Evolutionary conservation across 202 grass and related monocot species (phyloP).

Genomic region (Dendrocalamus latiflorus): DNA sequence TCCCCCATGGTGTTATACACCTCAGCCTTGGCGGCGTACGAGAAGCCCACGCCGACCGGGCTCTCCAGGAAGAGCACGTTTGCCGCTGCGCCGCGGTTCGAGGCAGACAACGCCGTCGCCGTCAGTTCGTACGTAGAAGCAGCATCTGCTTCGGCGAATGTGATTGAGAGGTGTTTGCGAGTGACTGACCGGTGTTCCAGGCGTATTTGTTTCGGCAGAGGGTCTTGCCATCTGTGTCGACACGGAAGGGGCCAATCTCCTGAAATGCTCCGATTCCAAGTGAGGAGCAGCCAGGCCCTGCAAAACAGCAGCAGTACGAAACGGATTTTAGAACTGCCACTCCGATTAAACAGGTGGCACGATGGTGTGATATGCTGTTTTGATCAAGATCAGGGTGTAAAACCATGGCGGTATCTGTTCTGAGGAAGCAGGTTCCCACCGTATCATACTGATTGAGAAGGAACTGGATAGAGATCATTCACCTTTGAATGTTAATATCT

Average conservation of each 20-base stretch:
- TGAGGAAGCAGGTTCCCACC: neutral
- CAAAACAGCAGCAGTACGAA: neutral
- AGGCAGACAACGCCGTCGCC: no score
- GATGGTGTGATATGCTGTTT: neutral
- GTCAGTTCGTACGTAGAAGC: neutral
- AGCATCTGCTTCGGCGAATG: neutral
- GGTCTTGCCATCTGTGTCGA: constrained; percentile 51
- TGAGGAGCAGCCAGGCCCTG: constrained; percentile 63
- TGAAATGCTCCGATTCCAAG: constrained; percentile 49
- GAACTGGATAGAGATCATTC: neutral
- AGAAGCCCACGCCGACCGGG: constrained; percentile 62
- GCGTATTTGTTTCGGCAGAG: constrained; percentile 36
- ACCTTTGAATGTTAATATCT: neutral
- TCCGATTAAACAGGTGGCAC: neutral
- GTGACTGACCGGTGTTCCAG: constrained; percentile 37
- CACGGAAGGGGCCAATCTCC: constrained; percentile 53
- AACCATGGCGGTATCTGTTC: neutral
- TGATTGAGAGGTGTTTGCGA: neutral
- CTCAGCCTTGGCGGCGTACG: constrained; percentile 32
- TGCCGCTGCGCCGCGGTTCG: neutral
- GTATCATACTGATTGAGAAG: neutral
- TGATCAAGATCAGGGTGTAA: neutral
- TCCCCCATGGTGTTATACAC: constrained; percentile 41
- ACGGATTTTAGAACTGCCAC: neutral
- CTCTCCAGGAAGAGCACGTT: constrained; percentile 56